These are phyloP conservation scores for Botrytis fabae DNA, from an alignment of 2,329 filamentous ascomycete genomes.

Conservation along the genomic window DNA sequence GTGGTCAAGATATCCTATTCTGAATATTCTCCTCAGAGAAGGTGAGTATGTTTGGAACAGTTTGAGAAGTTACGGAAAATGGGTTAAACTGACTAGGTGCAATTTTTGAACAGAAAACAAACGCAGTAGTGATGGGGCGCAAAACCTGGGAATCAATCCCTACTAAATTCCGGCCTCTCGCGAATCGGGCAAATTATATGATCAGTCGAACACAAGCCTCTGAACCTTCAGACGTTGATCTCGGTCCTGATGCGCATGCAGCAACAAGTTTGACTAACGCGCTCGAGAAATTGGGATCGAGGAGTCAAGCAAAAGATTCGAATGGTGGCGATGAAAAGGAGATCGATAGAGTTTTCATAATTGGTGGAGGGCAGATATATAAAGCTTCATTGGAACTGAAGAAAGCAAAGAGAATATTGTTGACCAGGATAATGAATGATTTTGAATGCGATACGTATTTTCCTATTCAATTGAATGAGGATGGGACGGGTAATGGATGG, in stretches of 20 bases:
- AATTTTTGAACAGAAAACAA: slow-evolving; percentile 41
- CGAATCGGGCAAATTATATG: slow-evolving; percentile 78
- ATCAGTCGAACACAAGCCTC: slow-evolving; percentile 53
- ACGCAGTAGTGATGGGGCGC: slow-evolving; percentile 93
- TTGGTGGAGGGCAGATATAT: slow-evolving; percentile 89
- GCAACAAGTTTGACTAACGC: neutral
- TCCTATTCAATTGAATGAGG: slow-evolving; percentile 53
- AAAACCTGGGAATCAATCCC: slow-evolving; percentile 97
- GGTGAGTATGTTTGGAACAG: neutral
- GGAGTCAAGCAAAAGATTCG: neutral
- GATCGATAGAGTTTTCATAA: slow-evolving; percentile 61
- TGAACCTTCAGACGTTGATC: neutral
- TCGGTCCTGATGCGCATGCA: slow-evolving; percentile 5
- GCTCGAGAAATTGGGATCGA: neutral
- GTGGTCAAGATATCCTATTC: neutral
- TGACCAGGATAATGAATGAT: slow-evolving; percentile 67
- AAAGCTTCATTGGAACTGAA: slow-evolving; percentile 61
- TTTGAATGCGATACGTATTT: slow-evolving; percentile 80
- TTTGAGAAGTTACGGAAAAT: neutral
- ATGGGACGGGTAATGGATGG: slow-evolving; percentile 51
- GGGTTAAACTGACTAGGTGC: neutral
- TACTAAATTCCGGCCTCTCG: slow-evolving; percentile 72
- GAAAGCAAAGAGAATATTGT: slow-evolving; percentile 62
- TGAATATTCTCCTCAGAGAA: neutral
- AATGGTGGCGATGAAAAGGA: neutral